Evolutionary conservation across 75 land plant species (phyloP), one percentile per base, ranked within the genome.

Genomic region (Pinus albicaulis): DNA sequence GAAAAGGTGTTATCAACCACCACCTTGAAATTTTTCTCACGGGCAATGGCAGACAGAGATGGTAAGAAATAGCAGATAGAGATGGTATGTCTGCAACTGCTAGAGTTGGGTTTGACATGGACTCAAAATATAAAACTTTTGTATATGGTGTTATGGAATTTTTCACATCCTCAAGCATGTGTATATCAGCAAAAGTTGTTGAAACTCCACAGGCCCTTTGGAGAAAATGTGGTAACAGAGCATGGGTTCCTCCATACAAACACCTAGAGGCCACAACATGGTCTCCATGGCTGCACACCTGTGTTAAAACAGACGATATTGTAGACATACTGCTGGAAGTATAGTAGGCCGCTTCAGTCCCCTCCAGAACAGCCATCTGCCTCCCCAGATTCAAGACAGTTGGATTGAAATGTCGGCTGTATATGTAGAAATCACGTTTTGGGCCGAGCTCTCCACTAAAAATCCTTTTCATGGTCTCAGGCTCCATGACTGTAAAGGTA

Each of bases 401-500:
- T 26, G 98, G 98, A 84, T 95, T 95, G 82, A 90, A 95, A 80
- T 95, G 98, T 64, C 97, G 86, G 82, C 92, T 90, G 86, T 95
- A 95, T 86, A 92, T 84, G 87, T 90, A 95, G 85, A 92, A 95
- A 74, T 92, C 98, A 1, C 91, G 86, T 58, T 92, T 92, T 7
- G 98, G 91, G 53, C 95, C 95, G 24, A 95, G 91, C 81, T 92
- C 89, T 13, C 98, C 98, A 56, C 77, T 56, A 77, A 92, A 95
- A 88, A 95, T 80, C 78, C 86, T 83, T 60, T 78, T 68, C 90
- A 95, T 83, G 34, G 98, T 95, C 78, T 95, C 98, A 20, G 98
- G 89, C 81, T 95, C 98, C 98, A 95, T 92, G 68, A 95, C 98
- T 12, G 98, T 95, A 88, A 95, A 95, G 41, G 98, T 95, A 65